Conservation (phyloP, 352 stramenopile genomes). For the Phytophthora megakarya region DNA sequence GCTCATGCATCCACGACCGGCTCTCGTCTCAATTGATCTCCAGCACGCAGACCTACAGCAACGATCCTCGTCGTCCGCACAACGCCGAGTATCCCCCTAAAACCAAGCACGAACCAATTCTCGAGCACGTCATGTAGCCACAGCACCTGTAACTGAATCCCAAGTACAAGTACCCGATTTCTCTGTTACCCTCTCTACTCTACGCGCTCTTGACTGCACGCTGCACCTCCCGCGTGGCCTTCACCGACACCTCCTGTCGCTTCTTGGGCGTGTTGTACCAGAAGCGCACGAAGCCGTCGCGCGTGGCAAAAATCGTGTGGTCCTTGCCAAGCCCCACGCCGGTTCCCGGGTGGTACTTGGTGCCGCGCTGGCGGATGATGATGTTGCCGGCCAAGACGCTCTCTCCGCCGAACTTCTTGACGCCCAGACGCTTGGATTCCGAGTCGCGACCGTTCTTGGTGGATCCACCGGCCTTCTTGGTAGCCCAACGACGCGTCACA, state of each 20-base stretch:
- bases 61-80: conserved; percentile 22
- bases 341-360: conserved; percentile 94
- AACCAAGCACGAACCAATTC: conserved; percentile 4
- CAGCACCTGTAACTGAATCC: conserved; percentile 7
- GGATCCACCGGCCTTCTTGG: conserved; percentile 97
- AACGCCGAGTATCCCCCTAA: conserved; percentile 2
- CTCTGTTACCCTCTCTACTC: conserved; percentile 7
- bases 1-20: conserved; percentile 26
- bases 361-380: conserved; percentile 97
- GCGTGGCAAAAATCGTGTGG: conserved; percentile 93
- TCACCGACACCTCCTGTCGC: conserved; percentile 86
- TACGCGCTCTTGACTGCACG: conserved; percentile 36
- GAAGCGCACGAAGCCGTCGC: conserved; percentile 91
- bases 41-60: conserved; percentile 22
- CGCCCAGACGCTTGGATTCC: conserved; percentile 94
- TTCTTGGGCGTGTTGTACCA: conserved; percentile 89
- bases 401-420: conserved; percentile 96
- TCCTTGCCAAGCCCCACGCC: conserved; percentile 95
- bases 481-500: conserved; percentile 79
- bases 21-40: conserved; percentile 20
- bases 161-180: no score
- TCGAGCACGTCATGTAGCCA: conserved; percentile 19
- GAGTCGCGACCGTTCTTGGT: conserved; percentile 98
- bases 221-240: conserved; percentile 67
- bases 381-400: conserved; percentile 95